A percentile compares a stretch with the other conserved stretches of the same genome.
Evolutionary conservation across 768 basidiomycete species (phyloP).

Genomic region (Suillus luteus): DNA sequence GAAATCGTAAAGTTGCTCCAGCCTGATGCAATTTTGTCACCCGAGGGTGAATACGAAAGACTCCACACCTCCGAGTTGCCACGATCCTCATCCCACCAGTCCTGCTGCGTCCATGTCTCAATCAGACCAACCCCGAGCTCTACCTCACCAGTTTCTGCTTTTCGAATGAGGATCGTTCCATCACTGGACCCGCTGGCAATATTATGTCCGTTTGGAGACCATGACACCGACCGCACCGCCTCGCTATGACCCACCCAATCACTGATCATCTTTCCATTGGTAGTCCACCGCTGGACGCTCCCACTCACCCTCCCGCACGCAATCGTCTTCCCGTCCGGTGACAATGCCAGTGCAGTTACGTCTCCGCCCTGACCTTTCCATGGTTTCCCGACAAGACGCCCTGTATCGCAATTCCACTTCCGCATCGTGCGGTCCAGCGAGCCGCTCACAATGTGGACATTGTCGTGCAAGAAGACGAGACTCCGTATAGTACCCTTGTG

Average conservation of each 20-base stretch:
- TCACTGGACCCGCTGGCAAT: background rate
- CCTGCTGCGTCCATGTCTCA: background rate
- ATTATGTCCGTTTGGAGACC: background rate
- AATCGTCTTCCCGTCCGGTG: background rate
- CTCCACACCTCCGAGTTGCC: background rate
- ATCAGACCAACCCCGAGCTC: background rate
- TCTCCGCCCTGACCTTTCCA: background rate
- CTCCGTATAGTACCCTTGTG: background rate
- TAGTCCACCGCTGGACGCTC: background rate
- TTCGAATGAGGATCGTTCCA: background rate
- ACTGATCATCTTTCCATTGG: background rate
- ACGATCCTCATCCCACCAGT: background rate
- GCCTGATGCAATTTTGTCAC: background rate
- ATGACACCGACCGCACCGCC: background rate
- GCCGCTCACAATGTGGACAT: constrained; percentile 1
- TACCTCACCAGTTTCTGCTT: background rate
- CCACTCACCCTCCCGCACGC: background rate
- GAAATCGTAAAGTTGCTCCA: background rate
- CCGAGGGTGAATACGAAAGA: background rate
- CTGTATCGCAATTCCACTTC: background rate
- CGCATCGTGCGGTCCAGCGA: background rate
- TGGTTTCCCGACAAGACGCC: background rate
- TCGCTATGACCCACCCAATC: background rate
- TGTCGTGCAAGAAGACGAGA: background rate
- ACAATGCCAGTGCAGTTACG: background rate